Evolutionary conservation across 441 rosid genomes (phyloP), one percentile per base, ranked within the genome.

Genomic region (Bruguiera hainesii): DNA sequence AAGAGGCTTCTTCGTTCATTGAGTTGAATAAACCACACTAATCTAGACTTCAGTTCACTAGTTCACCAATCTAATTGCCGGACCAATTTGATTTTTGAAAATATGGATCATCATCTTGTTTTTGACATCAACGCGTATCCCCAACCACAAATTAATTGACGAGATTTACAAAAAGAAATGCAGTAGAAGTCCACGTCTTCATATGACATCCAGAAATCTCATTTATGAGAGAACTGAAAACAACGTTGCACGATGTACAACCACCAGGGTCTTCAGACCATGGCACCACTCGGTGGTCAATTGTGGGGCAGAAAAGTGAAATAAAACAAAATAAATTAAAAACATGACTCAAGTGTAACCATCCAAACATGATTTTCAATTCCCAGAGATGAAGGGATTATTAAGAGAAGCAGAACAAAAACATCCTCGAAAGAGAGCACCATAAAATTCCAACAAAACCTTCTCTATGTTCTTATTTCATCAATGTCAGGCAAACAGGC

Each of bases 361-460:
- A 42, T 39, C 1, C 13, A 37, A 60, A 7, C 28, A 23, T 51
- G 63, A 66, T 60, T 72, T 74, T 56, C 60, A 42, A 42, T 42
- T 42, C 57, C 85, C 71, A 28, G 56, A 65, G 53, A 57, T 23
- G 66, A 61, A 73, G 67, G 56, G 46, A 78, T 75, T 83, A 82
- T 84, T 86, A 82, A 58, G 52, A 68, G 63, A 30, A 19, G 56
- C 74, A 76, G 70, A 72, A 71, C 72, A 68, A 55, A 75, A 80
- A 71, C 52, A 60, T 64, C 48, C 66, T 60, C 25, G 29, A 62
- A 46, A 67, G 20, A 67, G 65, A 53, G 62, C 66, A 23, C 16
- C 52, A 39, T 30, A 42, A 71, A 42, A 71, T 66, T 64, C 28
- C 61, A 73, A 78, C 59, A 76, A 69, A 72, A 66, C 69, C 73